A percentile compares a stretch with the other conserved stretches of the same genome.
phyloP scores from a whole-genome alignment of 2,329 filamentous ascomycete species.

The Raffaelea arxii region DNA sequence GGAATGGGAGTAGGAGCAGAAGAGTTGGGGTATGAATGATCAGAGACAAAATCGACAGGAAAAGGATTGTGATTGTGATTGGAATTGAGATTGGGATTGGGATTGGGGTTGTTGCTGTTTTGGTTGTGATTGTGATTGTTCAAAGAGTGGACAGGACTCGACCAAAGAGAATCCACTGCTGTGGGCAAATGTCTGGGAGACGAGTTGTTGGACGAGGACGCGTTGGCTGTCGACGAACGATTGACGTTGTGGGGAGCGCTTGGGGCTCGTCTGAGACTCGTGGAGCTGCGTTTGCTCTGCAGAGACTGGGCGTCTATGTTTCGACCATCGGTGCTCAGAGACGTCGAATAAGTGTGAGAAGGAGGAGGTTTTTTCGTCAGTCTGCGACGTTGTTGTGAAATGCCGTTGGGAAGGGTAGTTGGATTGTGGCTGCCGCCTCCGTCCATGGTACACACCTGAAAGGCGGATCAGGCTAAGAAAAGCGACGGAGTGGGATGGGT shows the following conservation, averaged over 20 bases:
- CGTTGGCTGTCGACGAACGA: slow-evolving; percentile 31
- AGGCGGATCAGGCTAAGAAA: slow-evolving; percentile 6
- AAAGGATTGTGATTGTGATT: too few relatives aligned
- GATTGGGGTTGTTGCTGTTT: not conserved
- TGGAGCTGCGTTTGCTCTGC: slow-evolving; percentile 54
- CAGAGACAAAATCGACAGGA: too few relatives aligned
- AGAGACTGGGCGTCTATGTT: slow-evolving; percentile 45
- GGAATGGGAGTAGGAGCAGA: too few relatives aligned
- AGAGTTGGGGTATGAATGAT: too few relatives aligned
- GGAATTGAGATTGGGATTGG: too few relatives aligned
- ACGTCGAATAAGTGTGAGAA: slow-evolving; percentile 36
- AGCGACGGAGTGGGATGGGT: not conserved
- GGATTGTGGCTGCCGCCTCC: slow-evolving; percentile 20
- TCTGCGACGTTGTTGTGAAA: slow-evolving; percentile 39
- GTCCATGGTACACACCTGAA: slow-evolving; percentile 33
- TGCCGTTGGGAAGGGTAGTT: slow-evolving; percentile 32
- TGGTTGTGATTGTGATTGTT: slow-evolving; percentile 23
- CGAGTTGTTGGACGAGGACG: slow-evolving; percentile 32
- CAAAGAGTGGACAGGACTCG: slow-evolving; percentile 12
- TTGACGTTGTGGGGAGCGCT: slow-evolving; percentile 47
- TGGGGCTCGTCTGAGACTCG: slow-evolving; percentile 50
- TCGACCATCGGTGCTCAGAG: slow-evolving; percentile 40
- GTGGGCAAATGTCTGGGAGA: slow-evolving; percentile 36
- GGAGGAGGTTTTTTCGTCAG: slow-evolving; percentile 54
- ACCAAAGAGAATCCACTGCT: slow-evolving; percentile 9